A percentile compares a stretch with the other conserved stretches of the same genome.
Evolutionary conservation across 257 asterid genomes (phyloP).

Genomic region (Solanum tacnaense): DNA sequence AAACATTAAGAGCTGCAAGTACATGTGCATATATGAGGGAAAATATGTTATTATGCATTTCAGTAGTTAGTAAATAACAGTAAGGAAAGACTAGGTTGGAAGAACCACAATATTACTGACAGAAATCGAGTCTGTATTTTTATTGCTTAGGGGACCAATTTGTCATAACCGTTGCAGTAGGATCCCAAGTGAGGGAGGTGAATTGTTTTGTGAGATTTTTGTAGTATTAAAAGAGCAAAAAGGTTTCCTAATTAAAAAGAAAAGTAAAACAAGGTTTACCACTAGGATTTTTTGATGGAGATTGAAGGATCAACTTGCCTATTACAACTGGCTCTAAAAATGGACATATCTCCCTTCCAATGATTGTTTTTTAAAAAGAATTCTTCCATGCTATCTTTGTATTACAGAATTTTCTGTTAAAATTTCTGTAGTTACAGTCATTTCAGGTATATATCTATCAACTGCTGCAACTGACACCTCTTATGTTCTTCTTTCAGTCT

Average conservation of each 20-base stretch:
- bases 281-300: neutral
- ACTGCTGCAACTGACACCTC: neutral
- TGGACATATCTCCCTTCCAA: neutral
- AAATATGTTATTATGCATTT: neutral
- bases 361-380: neutral
- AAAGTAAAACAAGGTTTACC: neutral
- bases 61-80: neutral
- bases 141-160: neutral
- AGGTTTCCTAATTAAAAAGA: neutral
- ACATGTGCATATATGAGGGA: neutral
- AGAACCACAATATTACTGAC: neutral
- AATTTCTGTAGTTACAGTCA: neutral
- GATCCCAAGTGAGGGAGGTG: neutral
- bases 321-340: neutral
- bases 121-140: neutral
- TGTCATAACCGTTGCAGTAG: neutral
- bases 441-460: neutral
- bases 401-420: neutral
- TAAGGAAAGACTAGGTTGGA: neutral
- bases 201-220: neutral
- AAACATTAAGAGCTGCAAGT: neutral
- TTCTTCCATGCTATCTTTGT: neutral
- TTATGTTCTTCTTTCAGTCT: conserved; percentile 35
- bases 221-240: neutral
- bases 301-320: neutral